Conservation (phyloP, 1,284 basidiomycete genomes). For the Xanthoconium separans region DNA sequence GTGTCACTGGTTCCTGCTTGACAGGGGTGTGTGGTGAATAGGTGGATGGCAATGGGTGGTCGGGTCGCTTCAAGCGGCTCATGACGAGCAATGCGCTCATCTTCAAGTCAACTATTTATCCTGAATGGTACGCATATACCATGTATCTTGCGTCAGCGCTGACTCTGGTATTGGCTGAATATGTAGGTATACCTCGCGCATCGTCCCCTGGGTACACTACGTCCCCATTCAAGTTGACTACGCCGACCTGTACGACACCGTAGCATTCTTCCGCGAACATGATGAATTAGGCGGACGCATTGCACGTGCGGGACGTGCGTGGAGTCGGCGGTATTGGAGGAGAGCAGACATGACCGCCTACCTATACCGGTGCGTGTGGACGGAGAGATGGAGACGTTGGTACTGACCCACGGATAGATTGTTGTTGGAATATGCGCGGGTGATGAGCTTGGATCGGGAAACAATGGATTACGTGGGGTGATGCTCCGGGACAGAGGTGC, state of each 20-base stretch:
- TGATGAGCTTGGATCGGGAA: slow-evolving; percentile 22
- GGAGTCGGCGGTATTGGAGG: slow-evolving; percentile 64
- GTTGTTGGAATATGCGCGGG: slow-evolving; percentile 35
- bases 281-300: slow-evolving; percentile 58
- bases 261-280: slow-evolving; percentile 60
- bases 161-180: too few species aligned
- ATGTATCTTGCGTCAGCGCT: background rate
- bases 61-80: slow-evolving; percentile 63
- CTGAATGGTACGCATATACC: slow-evolving; percentile 51
- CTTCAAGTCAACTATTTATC: slow-evolving; percentile 64
- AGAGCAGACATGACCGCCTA: slow-evolving; percentile 65
- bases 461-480: slow-evolving; percentile 24
- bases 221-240: slow-evolving; percentile 56
- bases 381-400: background rate
- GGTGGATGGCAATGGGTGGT: slow-evolving; percentile 73
- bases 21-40: slow-evolving; percentile 16
- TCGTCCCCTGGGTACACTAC: slow-evolving; percentile 60
- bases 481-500: background rate
- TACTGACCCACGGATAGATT: slow-evolving; percentile 25
- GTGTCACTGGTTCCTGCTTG: background rate
- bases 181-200: slow-evolving; percentile 39
- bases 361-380: slow-evolving; percentile 48
- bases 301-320: slow-evolving; percentile 52
- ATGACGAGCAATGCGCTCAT: slow-evolving; percentile 62
- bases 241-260: slow-evolving; percentile 51